These are phyloP conservation scores for Monosporozyma solicola DNA, from an alignment of 805 yeast species.

Conservation along the genomic window DNA sequence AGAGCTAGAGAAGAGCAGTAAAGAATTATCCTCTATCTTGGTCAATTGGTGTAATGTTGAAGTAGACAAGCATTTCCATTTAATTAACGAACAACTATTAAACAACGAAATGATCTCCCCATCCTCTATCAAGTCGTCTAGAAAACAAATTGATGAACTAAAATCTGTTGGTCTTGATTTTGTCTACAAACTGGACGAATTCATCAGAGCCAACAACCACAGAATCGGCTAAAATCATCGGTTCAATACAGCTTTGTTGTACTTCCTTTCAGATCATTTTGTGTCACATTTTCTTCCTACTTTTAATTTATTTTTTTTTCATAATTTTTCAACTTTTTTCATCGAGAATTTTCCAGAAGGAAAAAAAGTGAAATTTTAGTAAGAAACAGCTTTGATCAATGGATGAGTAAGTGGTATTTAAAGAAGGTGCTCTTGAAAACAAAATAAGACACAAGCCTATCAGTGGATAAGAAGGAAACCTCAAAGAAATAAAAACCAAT, in stretches of 20 bases:
- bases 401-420: background rate
- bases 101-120: conserved; percentile 49
- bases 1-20: background rate
- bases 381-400: background rate
- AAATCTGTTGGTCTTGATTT: conserved; percentile 63
- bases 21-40: conserved; percentile 42
- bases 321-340: background rate
- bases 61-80: conserved; percentile 47
- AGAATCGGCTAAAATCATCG: conserved; percentile 4
- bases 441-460: background rate
- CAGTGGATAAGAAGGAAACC: background rate
- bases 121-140: conserved; percentile 46
- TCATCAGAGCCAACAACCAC: conserved; percentile 18
- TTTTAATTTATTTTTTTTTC: background rate
- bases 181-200: conserved; percentile 52
- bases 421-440: too few species aligned
- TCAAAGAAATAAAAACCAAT: background rate
- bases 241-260: background rate
- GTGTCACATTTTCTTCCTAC: background rate
- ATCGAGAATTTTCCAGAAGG: conserved; percentile 1
- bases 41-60: conserved; percentile 73
- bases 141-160: conserved; percentile 53
- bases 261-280: background rate
- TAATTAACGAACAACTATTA: conserved; percentile 58
- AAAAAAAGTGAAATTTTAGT: background rate